Evolutionary conservation across 2,329 filamentous ascomycete genomes (phyloP), one percentile per base, ranked within the genome.

Genomic region (Phialocephala subalpina): DNA sequence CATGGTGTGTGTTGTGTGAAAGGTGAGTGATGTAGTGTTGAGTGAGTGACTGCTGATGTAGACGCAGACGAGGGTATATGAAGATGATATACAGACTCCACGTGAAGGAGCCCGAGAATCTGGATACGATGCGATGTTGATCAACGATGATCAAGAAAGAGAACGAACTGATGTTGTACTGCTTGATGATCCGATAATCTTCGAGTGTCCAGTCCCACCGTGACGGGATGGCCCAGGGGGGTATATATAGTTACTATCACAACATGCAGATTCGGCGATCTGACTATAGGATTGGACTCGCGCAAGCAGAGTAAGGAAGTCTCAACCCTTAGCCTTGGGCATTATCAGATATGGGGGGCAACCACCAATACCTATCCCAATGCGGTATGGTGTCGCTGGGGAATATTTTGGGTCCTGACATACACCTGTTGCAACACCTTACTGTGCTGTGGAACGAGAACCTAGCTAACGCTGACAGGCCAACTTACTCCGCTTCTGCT

Each of bases 201-300:
- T n/a, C n/a, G n/a, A n/a, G n/a, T n/a, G n/a, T n/a, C n/a, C n/a
- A n/a, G n/a, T n/a, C 22, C 47, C 47, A 52, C 20, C 9, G 47
- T 29, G 9, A 18, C 47, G 47, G 47, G 47, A 52, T 52, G n/a
- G n/a, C 47, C 47, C 25, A 52, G 47, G 45, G 47, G 47, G n/a
- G n/a, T 20, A 52, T 52, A 52, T 52, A 52, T 52, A 29, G 20
- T 52, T 52, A 29, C n/a, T n/a, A n/a, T 52, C 25, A 16, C 47
- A 22, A 29, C 8, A 9, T 16, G 35, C 27, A 22, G 27, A 52
- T 20, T 18, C 27, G 9, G 20, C 3, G 47, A 52, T 52, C 47
- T 52, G 47, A 52, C 47, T 52, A 22, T 52, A 52, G 47, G 47
- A 52, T 27, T 52, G 47, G 25, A 52, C 47, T 52, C 47, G 47